phyloP scores from a whole-genome alignment of 1,139 yeast species.

The Suhomyces yuchorum region DNA sequence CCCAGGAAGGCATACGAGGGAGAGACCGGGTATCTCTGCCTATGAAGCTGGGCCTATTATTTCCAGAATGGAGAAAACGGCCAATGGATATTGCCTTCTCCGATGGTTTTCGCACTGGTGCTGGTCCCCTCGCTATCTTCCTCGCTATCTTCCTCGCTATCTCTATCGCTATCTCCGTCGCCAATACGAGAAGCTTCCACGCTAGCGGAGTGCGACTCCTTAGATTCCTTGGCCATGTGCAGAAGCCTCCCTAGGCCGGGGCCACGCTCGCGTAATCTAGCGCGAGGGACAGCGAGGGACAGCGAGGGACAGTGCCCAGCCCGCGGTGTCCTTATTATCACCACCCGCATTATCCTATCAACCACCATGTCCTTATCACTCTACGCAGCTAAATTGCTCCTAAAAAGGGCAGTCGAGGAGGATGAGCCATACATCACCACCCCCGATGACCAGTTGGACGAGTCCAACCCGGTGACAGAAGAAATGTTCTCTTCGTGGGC shows the following conservation, averaged over 20 bases:
- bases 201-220: no score
- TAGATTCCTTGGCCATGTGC: background rate
- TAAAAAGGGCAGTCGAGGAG: constrained; percentile 37
- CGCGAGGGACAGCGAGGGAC: background rate
- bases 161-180: no score
- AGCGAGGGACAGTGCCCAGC: background rate
- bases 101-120: no score
- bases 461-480: constrained; percentile 89
- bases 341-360: constrained; percentile 4
- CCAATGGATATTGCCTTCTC: no score
- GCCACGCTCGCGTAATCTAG: background rate
- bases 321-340: background rate
- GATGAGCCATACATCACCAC: constrained; percentile 51
- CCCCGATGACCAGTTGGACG: constrained; percentile 59
- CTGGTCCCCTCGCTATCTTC: no score
- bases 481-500: constrained; percentile 99
- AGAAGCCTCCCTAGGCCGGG: background rate
- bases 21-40: no score
- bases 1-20: no score
- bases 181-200: no score
- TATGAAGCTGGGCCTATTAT: no score
- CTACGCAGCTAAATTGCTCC: constrained; percentile 28
- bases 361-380: constrained; percentile 21
- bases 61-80: no score
- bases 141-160: no score